Evolutionary conservation across 306 rosid species (phyloP).

Genomic region (Cucumis cinereus): DNA sequence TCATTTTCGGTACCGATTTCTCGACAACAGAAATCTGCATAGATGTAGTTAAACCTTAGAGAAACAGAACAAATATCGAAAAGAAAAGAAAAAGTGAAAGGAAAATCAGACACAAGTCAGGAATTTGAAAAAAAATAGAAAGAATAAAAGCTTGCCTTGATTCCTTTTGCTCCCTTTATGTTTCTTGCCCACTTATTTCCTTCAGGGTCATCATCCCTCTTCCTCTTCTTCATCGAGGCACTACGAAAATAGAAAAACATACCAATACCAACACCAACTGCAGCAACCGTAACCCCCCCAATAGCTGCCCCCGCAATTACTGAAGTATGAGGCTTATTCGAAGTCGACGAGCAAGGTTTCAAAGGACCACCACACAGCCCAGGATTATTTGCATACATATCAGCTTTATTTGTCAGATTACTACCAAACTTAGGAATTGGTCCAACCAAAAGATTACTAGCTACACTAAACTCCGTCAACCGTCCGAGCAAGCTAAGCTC

Average conservation of each 20-base stretch:
- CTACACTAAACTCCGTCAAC: conserved; percentile 32
- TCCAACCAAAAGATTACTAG: conserved; percentile 51
- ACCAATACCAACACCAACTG: conserved; percentile 29
- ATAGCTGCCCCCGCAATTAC: conserved; percentile 67
- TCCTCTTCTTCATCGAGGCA: conserved; percentile 44
- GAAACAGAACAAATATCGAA: not conserved
- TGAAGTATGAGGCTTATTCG: conserved; percentile 29
- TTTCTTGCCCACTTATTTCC: conserved; percentile 94
- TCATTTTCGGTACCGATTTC: conserved; percentile 74
- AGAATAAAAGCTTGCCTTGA: conserved; percentile 47
- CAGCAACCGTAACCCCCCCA: conserved; percentile 51
- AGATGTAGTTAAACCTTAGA: not conserved
- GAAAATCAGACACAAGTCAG: not conserved
- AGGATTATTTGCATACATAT: conserved; percentile 38
- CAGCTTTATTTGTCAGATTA: not conserved
- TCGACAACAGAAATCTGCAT: conserved; percentile 74
- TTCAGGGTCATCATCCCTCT: conserved; percentile 80
- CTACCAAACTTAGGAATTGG: conserved; percentile 22
- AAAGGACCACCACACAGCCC: conserved; percentile 49
- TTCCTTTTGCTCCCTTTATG: conserved; percentile 57
- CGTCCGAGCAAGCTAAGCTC: conserved; percentile 21
- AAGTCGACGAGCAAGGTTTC: not conserved
- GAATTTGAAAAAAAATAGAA: not conserved
- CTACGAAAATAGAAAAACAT: conserved; percentile 58
- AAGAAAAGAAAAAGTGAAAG: not conserved